These are phyloP conservation scores for Coemansia sp. DNA, from an alignment of 192 early-diverging fungal genomes.

Conservation along the genomic window DNA sequence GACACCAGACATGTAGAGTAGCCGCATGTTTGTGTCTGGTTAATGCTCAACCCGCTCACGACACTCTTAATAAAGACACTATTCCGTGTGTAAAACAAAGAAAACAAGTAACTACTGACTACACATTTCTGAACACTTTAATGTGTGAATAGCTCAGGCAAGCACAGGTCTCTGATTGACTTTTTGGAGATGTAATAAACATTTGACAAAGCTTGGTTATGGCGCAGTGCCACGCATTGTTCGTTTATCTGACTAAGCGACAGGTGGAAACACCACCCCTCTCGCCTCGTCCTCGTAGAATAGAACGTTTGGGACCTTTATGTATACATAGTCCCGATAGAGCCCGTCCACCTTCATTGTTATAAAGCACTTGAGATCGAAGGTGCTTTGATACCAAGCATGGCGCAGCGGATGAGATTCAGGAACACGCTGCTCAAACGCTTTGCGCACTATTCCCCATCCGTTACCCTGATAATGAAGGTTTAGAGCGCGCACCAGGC, in stretches of 20 bases:
- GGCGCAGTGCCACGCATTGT: neutral
- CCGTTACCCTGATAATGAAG: slow-evolving; percentile 62
- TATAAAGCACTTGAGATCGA: slow-evolving; percentile 64
- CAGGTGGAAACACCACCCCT: slow-evolving; percentile 24
- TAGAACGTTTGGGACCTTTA: slow-evolving; percentile 48
- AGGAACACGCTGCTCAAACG: slow-evolving; percentile 54
- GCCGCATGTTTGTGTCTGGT: neutral
- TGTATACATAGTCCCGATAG: slow-evolving; percentile 62
- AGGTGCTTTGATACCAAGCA: slow-evolving; percentile 51
- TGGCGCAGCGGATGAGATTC: slow-evolving; percentile 44
- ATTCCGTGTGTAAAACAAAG: too few relatives aligned
- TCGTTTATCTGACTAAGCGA: neutral
- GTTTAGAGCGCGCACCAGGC: slow-evolving; percentile 61
- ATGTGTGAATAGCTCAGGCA: too few relatives aligned
- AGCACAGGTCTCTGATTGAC: neutral
- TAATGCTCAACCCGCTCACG: neutral
- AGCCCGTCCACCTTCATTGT: slow-evolving; percentile 69
- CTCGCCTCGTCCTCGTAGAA: slow-evolving; percentile 36
- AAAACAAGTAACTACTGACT: too few relatives aligned
- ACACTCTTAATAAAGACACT: too few relatives aligned
- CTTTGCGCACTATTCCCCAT: slow-evolving; percentile 60
- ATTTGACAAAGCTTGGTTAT: neutral
- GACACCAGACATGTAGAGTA: neutral
- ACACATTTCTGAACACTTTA: too few relatives aligned
- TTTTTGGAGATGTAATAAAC: neutral